A percentile compares a stretch with the other conserved stretches of the same genome.
Conservation (phyloP, 768 basidiomycete species). For the Collybia nuda region DNA sequence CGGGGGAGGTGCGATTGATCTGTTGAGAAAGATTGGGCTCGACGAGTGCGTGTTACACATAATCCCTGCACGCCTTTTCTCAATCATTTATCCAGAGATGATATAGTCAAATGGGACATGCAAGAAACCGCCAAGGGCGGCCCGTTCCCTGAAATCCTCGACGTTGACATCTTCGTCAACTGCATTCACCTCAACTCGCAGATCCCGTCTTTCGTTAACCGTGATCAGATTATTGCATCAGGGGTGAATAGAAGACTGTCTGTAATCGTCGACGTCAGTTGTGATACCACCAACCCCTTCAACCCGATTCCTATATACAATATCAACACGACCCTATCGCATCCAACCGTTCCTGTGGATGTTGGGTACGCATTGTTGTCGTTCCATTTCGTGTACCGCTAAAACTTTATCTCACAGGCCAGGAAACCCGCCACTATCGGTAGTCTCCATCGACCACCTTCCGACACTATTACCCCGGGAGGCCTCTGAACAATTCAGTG, state of each 20-base stretch:
- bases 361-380: slow-evolving; percentile 61
- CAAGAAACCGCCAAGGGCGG: slow-evolving; percentile 96
- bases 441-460: slow-evolving; percentile 96
- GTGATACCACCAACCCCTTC: slow-evolving; percentile 98
- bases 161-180: slow-evolving; percentile 98
- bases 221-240: slow-evolving; percentile 68
- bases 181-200: slow-evolving; percentile 94
- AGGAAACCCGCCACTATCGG: slow-evolving; percentile 69
- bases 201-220: slow-evolving; percentile 82
- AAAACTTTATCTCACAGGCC: slow-evolving; percentile 31
- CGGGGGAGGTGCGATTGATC: slow-evolving; percentile 90
- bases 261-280: slow-evolving; percentile 95
- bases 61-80: not conserved
- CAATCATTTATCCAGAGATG: slow-evolving; percentile 51
- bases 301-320: slow-evolving; percentile 96
- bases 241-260: slow-evolving; percentile 67
- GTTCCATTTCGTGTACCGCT: not conserved
- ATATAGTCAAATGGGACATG: slow-evolving; percentile 98
- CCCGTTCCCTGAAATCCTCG: slow-evolving; percentile 92
- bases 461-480: slow-evolving; percentile 95
- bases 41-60: slow-evolving; percentile 67
- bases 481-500: slow-evolving; percentile 94
- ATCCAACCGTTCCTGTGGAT: slow-evolving; percentile 87
- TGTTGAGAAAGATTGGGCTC: slow-evolving; percentile 95
- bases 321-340: slow-evolving; percentile 90